A percentile compares a stretch with the other conserved stretches of the same genome.
phyloP scores from a whole-genome alignment of 2,329 filamentous ascomycete species.

The Trichoderma brevicompactum region DNA sequence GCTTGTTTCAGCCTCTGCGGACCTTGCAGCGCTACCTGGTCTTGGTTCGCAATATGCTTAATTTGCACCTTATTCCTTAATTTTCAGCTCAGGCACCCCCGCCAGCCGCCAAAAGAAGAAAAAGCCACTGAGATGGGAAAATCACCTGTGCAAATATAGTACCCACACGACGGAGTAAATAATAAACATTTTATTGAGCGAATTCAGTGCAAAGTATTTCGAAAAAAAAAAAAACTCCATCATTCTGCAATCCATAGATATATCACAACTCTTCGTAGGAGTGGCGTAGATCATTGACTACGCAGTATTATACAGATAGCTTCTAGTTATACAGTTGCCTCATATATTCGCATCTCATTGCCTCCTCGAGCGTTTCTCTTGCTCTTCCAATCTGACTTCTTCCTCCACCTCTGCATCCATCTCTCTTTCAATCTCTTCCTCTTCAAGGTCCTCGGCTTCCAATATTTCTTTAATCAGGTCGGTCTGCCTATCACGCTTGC shows the following conservation, averaged over 20 bases:
- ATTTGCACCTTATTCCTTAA: slow-evolving; percentile 3
- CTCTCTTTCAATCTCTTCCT: slow-evolving; percentile 39
- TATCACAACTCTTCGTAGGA: neutral
- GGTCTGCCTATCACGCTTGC: slow-evolving; percentile 44
- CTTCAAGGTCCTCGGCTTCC: slow-evolving; percentile 42
- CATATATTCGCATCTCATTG: neutral
- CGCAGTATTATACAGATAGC: slow-evolving; percentile 1
- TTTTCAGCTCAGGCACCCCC: slow-evolving; percentile 1
- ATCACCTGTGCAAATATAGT: neutral
- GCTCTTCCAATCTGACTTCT: slow-evolving; percentile 33
- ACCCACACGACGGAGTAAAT: too few species aligned
- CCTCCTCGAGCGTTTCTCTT: neutral
- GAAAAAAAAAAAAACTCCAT: neutral
- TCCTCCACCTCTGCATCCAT: slow-evolving; percentile 41
- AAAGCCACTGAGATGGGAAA: neutral
- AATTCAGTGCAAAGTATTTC: too few species aligned
- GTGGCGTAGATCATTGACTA: neutral
- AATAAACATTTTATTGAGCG: too few species aligned
- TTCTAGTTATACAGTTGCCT: slow-evolving; percentile 4
- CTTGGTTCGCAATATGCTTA: slow-evolving; percentile 17
- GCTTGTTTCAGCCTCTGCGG: neutral
- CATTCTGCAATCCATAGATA: neutral
- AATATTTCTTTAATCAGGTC: slow-evolving; percentile 49
- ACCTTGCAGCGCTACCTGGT: neutral
- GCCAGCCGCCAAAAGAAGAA: neutral